Conservation (phyloP, 2,329 filamentous ascomycete genomes). For the Teratosphaeria gauchensis region DNA sequence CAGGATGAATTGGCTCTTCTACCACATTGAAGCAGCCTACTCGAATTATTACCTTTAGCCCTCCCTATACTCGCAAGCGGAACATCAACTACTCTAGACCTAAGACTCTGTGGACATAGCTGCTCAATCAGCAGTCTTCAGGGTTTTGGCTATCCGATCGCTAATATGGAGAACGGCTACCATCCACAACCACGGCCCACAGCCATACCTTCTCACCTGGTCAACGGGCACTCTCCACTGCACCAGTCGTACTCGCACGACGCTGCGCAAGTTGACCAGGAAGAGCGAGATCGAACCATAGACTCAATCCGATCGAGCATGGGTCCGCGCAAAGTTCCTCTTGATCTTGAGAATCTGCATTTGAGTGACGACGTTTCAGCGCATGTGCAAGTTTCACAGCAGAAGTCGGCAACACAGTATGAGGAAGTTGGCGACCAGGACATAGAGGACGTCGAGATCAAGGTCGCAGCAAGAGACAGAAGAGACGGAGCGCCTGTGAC, state of each 20-base stretch:
- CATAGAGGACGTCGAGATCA: constrained; percentile 18
- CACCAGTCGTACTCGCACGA: constrained; percentile 29
- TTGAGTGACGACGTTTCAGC: constrained; percentile 3
- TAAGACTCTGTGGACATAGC: no score
- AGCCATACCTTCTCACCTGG: constrained; percentile 48
- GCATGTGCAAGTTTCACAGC: constrained; percentile 3
- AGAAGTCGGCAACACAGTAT: constrained; percentile 17
- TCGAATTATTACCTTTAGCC: constrained; percentile 26
- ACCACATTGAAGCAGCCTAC: constrained; percentile 23
- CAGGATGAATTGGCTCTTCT: constrained; percentile 27
- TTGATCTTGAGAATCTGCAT: constrained; percentile 27
- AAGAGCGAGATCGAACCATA: constrained; percentile 48
- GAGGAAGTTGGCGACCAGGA: constrained; percentile 39
- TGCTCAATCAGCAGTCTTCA: no score
- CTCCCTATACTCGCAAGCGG: neutral
- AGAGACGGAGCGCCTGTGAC: constrained; percentile 44
- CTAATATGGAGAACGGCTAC: constrained; percentile 36
- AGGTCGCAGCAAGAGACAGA: constrained; percentile 37
- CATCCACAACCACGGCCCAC: constrained; percentile 29
- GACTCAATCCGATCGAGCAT: constrained; percentile 52
- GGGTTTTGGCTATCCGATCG: neutral
- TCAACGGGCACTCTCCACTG: constrained; percentile 47
- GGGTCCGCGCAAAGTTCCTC: constrained; percentile 35
- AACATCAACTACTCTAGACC: neutral
- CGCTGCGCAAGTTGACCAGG: constrained; percentile 34